Conservation (phyloP, 495 filamentous ascomycete species). For the Cercophora scortea region DNA sequence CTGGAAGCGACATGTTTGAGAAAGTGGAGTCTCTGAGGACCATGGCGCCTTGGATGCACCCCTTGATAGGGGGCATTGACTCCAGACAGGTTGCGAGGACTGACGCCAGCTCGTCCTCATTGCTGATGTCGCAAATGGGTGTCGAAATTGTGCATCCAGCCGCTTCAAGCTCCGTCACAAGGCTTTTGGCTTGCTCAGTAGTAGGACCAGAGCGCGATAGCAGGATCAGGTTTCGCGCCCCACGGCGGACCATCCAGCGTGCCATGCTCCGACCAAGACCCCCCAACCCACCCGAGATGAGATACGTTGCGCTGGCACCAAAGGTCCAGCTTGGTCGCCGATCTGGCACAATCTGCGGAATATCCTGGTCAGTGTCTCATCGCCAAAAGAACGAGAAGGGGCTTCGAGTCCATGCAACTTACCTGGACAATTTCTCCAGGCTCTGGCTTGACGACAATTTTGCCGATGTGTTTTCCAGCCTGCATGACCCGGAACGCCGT, state of each 20-base stretch:
- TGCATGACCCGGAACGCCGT: neutral
- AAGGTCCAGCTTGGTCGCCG: neutral
- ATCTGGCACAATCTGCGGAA: neutral
- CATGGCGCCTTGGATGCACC: neutral
- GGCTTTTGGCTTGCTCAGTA: neutral
- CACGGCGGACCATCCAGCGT: neutral
- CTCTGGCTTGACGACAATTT: neutral
- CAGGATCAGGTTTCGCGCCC: neutral
- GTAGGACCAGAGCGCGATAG: neutral
- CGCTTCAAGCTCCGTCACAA: neutral
- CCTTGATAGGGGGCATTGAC: neutral
- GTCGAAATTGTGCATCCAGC: neutral
- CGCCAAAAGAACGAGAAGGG: too few relatives aligned
- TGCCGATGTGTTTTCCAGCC: neutral
- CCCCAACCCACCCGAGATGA: neutral
- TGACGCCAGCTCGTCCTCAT: neutral
- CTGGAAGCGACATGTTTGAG: neutral
- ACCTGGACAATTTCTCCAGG: too few relatives aligned
- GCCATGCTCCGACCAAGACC: neutral
- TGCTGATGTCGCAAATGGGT: neutral
- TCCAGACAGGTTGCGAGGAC: neutral
- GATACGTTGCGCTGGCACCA: neutral
- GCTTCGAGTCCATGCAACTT: too few relatives aligned
- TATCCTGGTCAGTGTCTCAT: neutral
- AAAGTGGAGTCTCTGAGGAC: neutral